Percentiles rank a stretch among this genome's conserved stretches.
Conservation (phyloP, 2,329 filamentous ascomycete genomes). For the Xylogone sp. region DNA sequence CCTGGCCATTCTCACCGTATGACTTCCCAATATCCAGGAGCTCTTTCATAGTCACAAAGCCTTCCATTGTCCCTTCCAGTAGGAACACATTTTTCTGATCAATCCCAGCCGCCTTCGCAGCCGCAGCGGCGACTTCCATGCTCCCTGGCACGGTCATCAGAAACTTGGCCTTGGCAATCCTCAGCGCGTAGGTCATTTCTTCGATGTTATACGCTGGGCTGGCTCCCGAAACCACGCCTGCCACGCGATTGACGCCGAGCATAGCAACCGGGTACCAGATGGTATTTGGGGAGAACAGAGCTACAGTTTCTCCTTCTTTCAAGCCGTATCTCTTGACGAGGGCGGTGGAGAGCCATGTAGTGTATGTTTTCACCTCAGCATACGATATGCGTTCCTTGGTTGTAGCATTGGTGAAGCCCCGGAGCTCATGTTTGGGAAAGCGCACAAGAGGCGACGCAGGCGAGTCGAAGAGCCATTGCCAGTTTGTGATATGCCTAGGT, state of each 20-base stretch:
- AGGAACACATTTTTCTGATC: slow-evolving; percentile 49
- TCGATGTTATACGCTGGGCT: slow-evolving; percentile 64
- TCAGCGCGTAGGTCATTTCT: slow-evolving; percentile 63
- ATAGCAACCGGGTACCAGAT: slow-evolving; percentile 66
- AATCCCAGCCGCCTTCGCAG: slow-evolving; percentile 51
- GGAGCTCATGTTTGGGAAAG: slow-evolving; percentile 20
- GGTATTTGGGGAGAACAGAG: slow-evolving; percentile 60
- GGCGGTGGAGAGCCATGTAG: slow-evolving; percentile 57
- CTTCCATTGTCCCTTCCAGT: slow-evolving; percentile 49
- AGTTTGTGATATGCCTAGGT: slow-evolving; percentile 50
- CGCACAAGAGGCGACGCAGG: slow-evolving; percentile 39
- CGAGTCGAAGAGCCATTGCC: slow-evolving; percentile 60
- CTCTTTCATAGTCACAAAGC: slow-evolving; percentile 44
- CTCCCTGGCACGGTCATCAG: slow-evolving; percentile 52
- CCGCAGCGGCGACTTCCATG: slow-evolving; percentile 52
- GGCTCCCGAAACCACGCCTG: slow-evolving; percentile 56
- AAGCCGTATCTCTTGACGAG: slow-evolving; percentile 53
- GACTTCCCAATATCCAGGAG: slow-evolving; percentile 27
- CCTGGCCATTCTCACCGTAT: slow-evolving; percentile 38
- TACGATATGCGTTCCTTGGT: slow-evolving; percentile 57
- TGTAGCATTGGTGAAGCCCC: slow-evolving; percentile 49
- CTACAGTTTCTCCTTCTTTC: slow-evolving; percentile 49
- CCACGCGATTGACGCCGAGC: slow-evolving; percentile 47
- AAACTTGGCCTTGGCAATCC: slow-evolving; percentile 52
- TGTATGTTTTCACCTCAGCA: slow-evolving; percentile 51